Percentiles rank a stretch among this genome's conserved stretches.
These are phyloP conservation scores for Mucor racemosus DNA, from an alignment of 371 early-diverging fungal species.

Conservation along the genomic window DNA sequence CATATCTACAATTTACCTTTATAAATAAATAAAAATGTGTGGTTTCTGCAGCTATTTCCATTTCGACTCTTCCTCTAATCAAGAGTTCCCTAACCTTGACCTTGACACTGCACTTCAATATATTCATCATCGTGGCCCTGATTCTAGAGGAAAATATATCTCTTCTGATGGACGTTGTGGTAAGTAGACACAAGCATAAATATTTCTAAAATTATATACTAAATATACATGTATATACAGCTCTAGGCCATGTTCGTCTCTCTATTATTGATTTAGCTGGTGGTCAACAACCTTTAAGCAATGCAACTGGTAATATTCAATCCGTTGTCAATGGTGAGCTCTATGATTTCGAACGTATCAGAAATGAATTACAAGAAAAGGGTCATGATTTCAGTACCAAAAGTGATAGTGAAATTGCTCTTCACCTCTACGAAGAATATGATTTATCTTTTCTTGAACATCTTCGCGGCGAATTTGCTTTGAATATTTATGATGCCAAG, in stretches of 20 bases:
- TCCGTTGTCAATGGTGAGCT: constrained; percentile 35
- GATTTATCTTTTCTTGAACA: constrained; percentile 22
- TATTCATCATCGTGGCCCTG: constrained; percentile 30
- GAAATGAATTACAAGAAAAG: constrained; percentile 12
- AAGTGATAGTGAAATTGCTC: constrained; percentile 31
- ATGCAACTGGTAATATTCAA: constrained; percentile 5
- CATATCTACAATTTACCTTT: neutral
- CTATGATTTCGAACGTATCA: constrained; percentile 26
- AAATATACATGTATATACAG: neutral
- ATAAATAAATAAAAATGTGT: constrained; percentile 20
- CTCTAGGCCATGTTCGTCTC: constrained; percentile 26
- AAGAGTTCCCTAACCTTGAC: constrained; percentile 19
- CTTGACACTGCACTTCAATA: constrained; percentile 24
- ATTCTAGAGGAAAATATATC: constrained; percentile 20
- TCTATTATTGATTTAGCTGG: constrained; percentile 32
- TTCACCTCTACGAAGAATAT: constrained; percentile 28
- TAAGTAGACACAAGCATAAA: neutral
- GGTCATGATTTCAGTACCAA: constrained; percentile 27
- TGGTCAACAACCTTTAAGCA: constrained; percentile 25
- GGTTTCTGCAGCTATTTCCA: constrained; percentile 33
- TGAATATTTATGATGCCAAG: constrained; percentile 20
- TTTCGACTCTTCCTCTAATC: constrained; percentile 14
- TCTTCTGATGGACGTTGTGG: constrained; percentile 27
- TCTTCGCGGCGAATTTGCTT: constrained; percentile 31
- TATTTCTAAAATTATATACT: neutral